phyloP scores from a whole-genome alignment of 2,329 filamentous ascomycete genomes.

The Amauroascus verrucosus region DNA sequence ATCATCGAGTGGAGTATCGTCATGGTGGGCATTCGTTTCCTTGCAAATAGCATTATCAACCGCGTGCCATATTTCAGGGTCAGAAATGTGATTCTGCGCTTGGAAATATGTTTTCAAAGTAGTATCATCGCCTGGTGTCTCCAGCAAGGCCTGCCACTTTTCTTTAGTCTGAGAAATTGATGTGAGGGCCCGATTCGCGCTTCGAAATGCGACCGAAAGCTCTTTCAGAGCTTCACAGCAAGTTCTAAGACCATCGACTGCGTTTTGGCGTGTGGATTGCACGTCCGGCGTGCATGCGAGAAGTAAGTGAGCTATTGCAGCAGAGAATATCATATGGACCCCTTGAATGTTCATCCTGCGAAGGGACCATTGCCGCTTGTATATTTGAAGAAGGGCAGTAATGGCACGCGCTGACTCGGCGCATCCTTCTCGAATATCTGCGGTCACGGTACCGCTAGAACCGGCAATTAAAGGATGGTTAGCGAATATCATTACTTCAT shows the following conservation, averaged over 20 bases:
- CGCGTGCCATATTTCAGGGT: constrained; percentile 2
- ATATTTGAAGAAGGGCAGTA: constrained; percentile 12
- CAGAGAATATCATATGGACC: constrained; percentile 18
- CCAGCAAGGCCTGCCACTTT: constrained; percentile 7
- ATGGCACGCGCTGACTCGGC: constrained; percentile 12
- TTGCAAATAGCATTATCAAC: constrained; percentile 6
- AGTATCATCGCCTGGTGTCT: background rate
- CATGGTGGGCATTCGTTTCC: background rate
- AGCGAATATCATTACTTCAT: constrained; percentile 17
- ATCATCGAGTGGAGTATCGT: background rate
- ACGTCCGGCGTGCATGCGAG: constrained; percentile 14
- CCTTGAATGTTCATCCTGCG: constrained; percentile 17
- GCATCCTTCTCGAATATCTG: constrained; percentile 10
- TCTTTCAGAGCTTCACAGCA: constrained; percentile 17
- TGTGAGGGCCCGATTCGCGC: constrained; percentile 1
- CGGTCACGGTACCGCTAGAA: background rate
- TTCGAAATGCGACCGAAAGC: constrained; percentile 11
- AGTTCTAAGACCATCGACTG: constrained; percentile 12
- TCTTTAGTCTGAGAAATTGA: background rate
- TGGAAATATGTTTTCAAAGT: background rate
- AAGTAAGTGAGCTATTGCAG: constrained; percentile 16
- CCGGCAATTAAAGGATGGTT: constrained; percentile 18
- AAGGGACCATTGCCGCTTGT: constrained; percentile 14
- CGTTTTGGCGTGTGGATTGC: constrained; percentile 3
- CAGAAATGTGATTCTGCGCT: background rate